Conservation (phyloP, 805 yeast species). For the Maudiozyma serrabonitensis region DNA sequence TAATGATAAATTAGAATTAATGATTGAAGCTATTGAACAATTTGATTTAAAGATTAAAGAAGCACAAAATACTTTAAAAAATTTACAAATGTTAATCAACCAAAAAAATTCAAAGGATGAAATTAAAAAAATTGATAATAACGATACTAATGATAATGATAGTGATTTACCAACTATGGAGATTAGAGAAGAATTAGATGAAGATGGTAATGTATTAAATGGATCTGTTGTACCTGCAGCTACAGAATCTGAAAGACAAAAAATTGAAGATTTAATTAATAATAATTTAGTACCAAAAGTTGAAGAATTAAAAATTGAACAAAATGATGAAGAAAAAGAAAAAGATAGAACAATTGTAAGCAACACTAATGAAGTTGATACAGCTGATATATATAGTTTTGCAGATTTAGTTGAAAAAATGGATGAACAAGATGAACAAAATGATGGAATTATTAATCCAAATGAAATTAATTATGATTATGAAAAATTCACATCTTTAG, state of each 20-base stretch:
- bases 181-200: slow-evolving; percentile 76
- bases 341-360: too few species aligned
- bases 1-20: slow-evolving; percentile 16
- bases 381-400: slow-evolving; percentile 24
- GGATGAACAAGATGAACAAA: slow-evolving; percentile 24
- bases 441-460: slow-evolving; percentile 16
- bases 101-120: background rate
- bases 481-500: slow-evolving; percentile 10
- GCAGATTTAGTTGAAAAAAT: slow-evolving; percentile 26
- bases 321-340: background rate
- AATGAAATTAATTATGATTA: slow-evolving; percentile 18
- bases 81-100: slow-evolving; percentile 10
- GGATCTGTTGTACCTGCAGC: slow-evolving; percentile 36
- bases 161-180: slow-evolving; percentile 62
- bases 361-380: slow-evolving; percentile 9
- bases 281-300: slow-evolving; percentile 8
- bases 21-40: slow-evolving; percentile 34
- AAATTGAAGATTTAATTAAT: slow-evolving; percentile 10
- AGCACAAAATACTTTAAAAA: slow-evolving; percentile 29
- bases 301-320: slow-evolving; percentile 7
- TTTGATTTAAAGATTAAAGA: slow-evolving; percentile 33
- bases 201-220: slow-evolving; percentile 58
- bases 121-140: background rate
- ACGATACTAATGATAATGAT: slow-evolving; percentile 4
- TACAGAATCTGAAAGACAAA: slow-evolving; percentile 1